Evolutionary conservation across 106 monocot genomes (phyloP).

Genomic region (Dendrobium chrysotoxum): DNA sequence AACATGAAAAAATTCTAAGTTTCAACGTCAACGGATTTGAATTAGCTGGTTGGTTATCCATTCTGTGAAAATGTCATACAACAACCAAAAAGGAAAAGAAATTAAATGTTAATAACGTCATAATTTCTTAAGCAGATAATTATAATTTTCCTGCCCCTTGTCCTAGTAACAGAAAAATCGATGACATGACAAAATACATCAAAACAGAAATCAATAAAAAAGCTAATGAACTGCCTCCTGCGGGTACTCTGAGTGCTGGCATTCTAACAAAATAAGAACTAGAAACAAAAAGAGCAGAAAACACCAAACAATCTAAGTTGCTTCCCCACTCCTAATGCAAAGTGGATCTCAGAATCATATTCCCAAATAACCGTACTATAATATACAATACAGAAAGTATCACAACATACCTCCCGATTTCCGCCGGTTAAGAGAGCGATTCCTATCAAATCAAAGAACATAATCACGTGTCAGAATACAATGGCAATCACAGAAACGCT

Average conservation of each 20-base stretch:
- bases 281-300: background rate
- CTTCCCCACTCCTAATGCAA: background rate
- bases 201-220: background rate
- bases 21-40: too few species aligned
- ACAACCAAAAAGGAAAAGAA: background rate
- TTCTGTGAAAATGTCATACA: too few species aligned
- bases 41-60: too few species aligned
- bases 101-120: background rate
- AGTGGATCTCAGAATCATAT: background rate
- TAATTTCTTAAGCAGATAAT: background rate
- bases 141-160: background rate
- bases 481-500: background rate
- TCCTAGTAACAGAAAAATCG: background rate
- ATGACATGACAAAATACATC: background rate
- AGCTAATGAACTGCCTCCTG: background rate
- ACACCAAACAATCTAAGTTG: background rate
- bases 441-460: background rate
- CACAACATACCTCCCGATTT: conserved; percentile 36
- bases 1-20: too few species aligned
- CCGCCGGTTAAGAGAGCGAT: conserved; percentile 26
- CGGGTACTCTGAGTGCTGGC: background rate
- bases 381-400: background rate
- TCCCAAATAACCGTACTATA: background rate
- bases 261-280: background rate
- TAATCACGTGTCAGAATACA: background rate